Conservation (phyloP, 306 rosid genomes). For the Crotalaria pallida region DNA sequence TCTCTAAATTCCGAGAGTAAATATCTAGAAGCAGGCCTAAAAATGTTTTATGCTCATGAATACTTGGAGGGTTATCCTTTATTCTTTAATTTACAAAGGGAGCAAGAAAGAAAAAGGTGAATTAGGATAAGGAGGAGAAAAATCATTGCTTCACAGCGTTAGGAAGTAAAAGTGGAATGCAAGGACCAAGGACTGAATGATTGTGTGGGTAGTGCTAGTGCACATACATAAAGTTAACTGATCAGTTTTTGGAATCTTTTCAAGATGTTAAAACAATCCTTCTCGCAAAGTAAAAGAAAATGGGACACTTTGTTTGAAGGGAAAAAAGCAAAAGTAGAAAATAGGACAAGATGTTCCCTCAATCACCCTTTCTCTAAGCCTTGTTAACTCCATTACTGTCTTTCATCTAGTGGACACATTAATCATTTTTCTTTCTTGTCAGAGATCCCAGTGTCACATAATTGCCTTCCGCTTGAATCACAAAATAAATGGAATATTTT, state of each 20-base stretch:
- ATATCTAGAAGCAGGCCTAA: not conserved
- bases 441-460: slow-evolving; percentile 30
- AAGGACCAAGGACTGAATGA: slow-evolving; percentile 46
- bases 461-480: not conserved
- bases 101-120: slow-evolving; percentile 10
- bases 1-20: not conserved
- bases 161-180: slow-evolving; percentile 30
- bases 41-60: not conserved
- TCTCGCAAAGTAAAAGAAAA: slow-evolving; percentile 33
- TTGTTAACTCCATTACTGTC: slow-evolving; percentile 44
- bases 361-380: slow-evolving; percentile 27
- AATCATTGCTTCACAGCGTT: slow-evolving; percentile 26
- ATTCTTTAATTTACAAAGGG: not conserved
- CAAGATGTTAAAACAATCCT: slow-evolving; percentile 53
- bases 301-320: slow-evolving; percentile 12
- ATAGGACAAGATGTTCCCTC: slow-evolving; percentile 66
- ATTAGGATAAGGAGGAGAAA: slow-evolving; percentile 16
- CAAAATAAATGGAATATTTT: not conserved
- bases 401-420: slow-evolving; percentile 39
- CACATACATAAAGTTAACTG: slow-evolving; percentile 33
- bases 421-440: slow-evolving; percentile 43
- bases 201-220: slow-evolving; percentile 38
- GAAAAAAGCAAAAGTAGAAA: slow-evolving; percentile 29
- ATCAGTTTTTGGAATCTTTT: slow-evolving; percentile 37
- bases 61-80: not conserved